Percentiles rank a stretch among this genome's conserved stretches.
These are phyloP conservation scores for Magnaporthiopsis poae DNA, from an alignment of 2,329 filamentous ascomycete species.

Conservation along the genomic window DNA sequence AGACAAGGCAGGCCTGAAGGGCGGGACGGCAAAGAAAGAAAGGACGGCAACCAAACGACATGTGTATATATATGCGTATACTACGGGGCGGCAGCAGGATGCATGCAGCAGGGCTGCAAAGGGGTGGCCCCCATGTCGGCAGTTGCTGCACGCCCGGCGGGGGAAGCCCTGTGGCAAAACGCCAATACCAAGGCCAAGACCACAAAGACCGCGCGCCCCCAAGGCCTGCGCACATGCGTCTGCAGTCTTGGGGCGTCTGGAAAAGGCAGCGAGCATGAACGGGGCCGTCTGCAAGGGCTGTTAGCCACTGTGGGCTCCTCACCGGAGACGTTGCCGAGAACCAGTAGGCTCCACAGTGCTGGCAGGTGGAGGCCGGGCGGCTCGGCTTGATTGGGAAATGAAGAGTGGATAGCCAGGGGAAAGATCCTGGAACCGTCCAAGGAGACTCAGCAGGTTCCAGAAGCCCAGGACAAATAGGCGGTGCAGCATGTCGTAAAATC, in stretches of 20 bases:
- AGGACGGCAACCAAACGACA: not conserved
- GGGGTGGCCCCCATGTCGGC: not conserved
- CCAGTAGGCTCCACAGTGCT: not conserved
- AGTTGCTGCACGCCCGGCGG: not conserved
- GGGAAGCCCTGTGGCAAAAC: not conserved
- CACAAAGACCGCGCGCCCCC: too few relatives aligned
- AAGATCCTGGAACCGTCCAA: not conserved
- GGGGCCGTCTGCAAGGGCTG: not conserved
- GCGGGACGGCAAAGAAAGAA: not conserved
- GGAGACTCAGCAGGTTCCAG: not conserved
- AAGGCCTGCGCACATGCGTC: not conserved
- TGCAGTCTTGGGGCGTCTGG: too few relatives aligned
- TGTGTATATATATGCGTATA: not conserved
- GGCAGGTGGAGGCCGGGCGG: not conserved
- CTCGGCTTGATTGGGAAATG: not conserved
- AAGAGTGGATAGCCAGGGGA: not conserved
- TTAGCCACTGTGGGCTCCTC: not conserved
- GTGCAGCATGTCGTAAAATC: not conserved
- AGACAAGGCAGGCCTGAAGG: not conserved
- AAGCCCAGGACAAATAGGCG: not conserved
- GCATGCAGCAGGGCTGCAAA: not conserved
- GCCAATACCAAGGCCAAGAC: not conserved
- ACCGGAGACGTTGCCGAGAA: not conserved
- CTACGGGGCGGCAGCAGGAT: too few relatives aligned
- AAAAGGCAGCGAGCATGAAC: not conserved